These are phyloP conservation scores for Botrytis squamosa DNA, from an alignment of 2,329 filamentous ascomycete species.

Conservation along the genomic window DNA sequence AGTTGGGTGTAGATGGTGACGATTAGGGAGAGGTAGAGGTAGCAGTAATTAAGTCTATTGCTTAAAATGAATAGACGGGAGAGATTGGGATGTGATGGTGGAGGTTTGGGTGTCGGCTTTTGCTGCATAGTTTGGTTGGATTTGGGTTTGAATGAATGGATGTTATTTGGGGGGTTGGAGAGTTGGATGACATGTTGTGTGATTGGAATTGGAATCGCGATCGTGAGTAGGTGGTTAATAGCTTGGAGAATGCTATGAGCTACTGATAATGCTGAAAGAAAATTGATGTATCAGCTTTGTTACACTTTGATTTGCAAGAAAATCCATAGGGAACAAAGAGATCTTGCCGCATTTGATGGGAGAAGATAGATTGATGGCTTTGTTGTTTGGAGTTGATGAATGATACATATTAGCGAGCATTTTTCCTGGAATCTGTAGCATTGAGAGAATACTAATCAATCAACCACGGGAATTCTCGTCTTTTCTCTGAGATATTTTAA, in stretches of 20 bases:
- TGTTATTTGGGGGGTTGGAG: background rate
- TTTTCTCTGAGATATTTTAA: accelerated
- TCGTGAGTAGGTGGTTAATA: background rate
- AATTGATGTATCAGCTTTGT: background rate
- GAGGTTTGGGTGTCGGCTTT: too few species aligned
- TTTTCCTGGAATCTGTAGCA: too few species aligned
- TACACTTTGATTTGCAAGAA: background rate
- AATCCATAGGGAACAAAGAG: background rate
- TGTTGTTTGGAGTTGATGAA: background rate
- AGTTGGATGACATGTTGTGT: background rate
- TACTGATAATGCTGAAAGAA: background rate
- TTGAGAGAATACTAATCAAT: background rate
- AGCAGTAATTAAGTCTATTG: background rate
- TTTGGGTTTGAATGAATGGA: background rate
- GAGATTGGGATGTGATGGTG: background rate
- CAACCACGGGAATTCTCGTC: background rate
- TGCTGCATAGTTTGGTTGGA: background rate
- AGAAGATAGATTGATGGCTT: background rate
- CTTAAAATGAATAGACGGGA: background rate
- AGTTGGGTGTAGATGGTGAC: background rate
- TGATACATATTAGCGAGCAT: background rate
- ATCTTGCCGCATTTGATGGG: background rate
- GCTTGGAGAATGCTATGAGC: background rate
- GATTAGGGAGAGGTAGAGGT: background rate
- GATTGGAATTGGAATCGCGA: background rate